Evolutionary conservation across 106 monocot species (phyloP), one percentile per base, ranked within the genome.

Genomic region (Apostasia ramifera): DNA sequence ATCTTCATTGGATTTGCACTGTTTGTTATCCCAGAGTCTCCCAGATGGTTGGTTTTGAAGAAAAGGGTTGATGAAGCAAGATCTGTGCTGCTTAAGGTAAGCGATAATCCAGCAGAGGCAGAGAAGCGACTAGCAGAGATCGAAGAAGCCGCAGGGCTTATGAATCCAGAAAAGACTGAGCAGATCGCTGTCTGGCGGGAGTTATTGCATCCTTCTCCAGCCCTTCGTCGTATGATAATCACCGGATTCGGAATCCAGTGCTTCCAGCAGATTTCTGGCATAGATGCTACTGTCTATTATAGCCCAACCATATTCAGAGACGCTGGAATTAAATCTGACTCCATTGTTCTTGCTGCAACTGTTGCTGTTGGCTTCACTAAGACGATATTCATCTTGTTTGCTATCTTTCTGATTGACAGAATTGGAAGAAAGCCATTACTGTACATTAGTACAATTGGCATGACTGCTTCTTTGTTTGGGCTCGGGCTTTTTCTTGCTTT

Each of bases 361-460:
- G 92, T 98, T 73, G 97, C 97, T 58, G 92, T 98, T 74, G 97
- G 97, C 39, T 87, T 98, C 47, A 67, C 80, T 13, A 98, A 98
- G 57, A 98, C 97, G 15, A 56, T 68, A 6, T 98, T 98, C 70
- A 98, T 98, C 43, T 77, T 93, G 68, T 81, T 98, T 26, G 89
- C 97, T 42, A 93, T 93, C 26, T 44, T 98, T 68, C 85, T 98
- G 1, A 89, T 98, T 41, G 97, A 98, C 63, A 85, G 71, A 67
- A 79, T 83, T 11, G 97, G 97, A 7, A 77, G 97, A 71, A 98
- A 85, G 75, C 97, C 92, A 37, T 56, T 98, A 11, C 66, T 98
- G 0, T 92, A 92, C 73, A 79, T 93, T 11, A 90, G 97, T 80
- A 93, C 97, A 39, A 61, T 93, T 58, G 97, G 97, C 14, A 98